Evolutionary conservation across 1,139 yeast genomes (phyloP).

Genomic region (Pichia sp.): DNA sequence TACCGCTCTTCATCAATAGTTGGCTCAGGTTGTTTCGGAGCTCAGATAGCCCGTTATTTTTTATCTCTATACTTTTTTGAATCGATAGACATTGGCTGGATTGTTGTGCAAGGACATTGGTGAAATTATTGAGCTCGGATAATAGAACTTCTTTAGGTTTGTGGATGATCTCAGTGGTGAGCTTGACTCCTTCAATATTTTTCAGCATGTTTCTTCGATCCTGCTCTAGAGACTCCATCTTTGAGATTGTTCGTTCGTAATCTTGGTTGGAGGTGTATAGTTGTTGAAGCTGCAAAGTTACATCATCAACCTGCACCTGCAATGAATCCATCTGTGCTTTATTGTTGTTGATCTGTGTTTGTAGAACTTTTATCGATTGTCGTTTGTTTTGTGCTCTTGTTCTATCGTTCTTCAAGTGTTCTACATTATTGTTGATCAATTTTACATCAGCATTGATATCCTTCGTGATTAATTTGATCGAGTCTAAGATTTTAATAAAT

Average conservation of each 20-base stretch:
- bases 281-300: conserved; percentile 56
- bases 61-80: conserved; percentile 24
- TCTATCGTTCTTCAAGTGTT: conserved; percentile 68
- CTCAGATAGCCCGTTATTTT: conserved; percentile 23
- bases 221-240: conserved; percentile 54
- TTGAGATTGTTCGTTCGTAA: conserved; percentile 68
- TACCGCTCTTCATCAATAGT: conserved; percentile 53
- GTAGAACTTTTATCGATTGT: conserved; percentile 44
- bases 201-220: conserved; percentile 43
- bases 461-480: conserved; percentile 68
- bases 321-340: conserved; percentile 48
- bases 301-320: conserved; percentile 46
- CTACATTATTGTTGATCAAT: conserved; percentile 71
- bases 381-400: conserved; percentile 63
- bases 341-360: conserved; percentile 42
- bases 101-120: conserved; percentile 41
- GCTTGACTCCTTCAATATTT: conserved; percentile 46
- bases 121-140: conserved; percentile 52
- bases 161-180: conserved; percentile 44
- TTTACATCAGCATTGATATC: conserved; percentile 74
- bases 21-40: conserved; percentile 39
- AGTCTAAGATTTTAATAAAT: conserved; percentile 86
- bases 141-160: conserved; percentile 51
- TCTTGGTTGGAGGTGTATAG: conserved; percentile 77
- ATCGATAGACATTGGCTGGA: conserved; percentile 31